Percentiles rank a stretch among this genome's conserved stretches.
phyloP scores from a whole-genome alignment of 1,284 basidiomycete species.

The Cryptococcus floricola region DNA sequence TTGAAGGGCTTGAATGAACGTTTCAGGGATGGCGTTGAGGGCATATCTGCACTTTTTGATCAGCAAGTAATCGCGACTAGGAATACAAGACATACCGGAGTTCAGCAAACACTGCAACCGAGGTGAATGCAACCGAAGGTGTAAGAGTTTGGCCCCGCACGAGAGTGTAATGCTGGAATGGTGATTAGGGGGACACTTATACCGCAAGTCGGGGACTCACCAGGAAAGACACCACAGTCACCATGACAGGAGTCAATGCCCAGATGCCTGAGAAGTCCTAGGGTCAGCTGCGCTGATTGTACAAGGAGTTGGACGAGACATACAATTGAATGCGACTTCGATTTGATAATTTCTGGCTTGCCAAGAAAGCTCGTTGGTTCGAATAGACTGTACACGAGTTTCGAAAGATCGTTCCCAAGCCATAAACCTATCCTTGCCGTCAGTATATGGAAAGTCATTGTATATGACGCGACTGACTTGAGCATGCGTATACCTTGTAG shows the following conservation, averaged over 20 bases:
- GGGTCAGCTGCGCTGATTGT: neutral
- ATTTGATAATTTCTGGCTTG: slow-evolving; percentile 81
- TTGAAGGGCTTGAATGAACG: slow-evolving; percentile 79
- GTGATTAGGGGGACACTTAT: neutral
- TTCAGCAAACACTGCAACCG: slow-evolving; percentile 70
- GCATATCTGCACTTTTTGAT: slow-evolving; percentile 33
- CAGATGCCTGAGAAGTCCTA: slow-evolving; percentile 56
- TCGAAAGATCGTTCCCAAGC: slow-evolving; percentile 92
- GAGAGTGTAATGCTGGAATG: slow-evolving; percentile 64
- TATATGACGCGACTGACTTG: slow-evolving; percentile 55
- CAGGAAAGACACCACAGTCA: slow-evolving; percentile 48
- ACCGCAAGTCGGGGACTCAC: slow-evolving; percentile 17
- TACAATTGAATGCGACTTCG: slow-evolving; percentile 70
- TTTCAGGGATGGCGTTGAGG: slow-evolving; percentile 76
- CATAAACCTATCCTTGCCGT: slow-evolving; percentile 59
- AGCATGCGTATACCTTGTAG: slow-evolving; percentile 89
- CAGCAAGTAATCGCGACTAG: neutral
- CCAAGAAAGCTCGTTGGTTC: slow-evolving; percentile 74
- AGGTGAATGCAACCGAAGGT: slow-evolving; percentile 79
- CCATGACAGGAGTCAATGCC: slow-evolving; percentile 50
- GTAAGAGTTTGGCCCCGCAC: slow-evolving; percentile 61
- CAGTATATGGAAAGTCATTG: neutral
- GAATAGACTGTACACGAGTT: slow-evolving; percentile 64
- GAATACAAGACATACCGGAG: slow-evolving; percentile 51
- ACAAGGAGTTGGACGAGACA: neutral